These are phyloP conservation scores for Monosporozyma siamensis DNA, from an alignment of 805 yeast genomes.

Conservation along the genomic window DNA sequence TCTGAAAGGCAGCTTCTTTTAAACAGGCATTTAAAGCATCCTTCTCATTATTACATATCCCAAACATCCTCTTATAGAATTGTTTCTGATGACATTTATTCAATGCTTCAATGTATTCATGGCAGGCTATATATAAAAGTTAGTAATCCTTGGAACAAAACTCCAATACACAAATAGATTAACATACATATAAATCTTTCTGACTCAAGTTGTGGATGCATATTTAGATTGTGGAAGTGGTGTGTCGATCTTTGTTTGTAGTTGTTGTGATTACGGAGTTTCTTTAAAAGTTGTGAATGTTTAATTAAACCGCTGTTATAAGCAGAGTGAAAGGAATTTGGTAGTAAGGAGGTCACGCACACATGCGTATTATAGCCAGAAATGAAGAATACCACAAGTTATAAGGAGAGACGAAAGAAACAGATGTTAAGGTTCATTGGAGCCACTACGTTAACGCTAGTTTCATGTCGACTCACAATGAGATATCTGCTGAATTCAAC, in stretches of 20 bases:
- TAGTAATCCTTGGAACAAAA: constrained; percentile 5
- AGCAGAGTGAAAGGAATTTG: constrained; percentile 56
- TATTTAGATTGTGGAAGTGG: constrained; percentile 9
- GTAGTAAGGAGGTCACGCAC: too few relatives aligned
- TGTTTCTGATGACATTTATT: constrained; percentile 79
- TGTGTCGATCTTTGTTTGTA: background rate
- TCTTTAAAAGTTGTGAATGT: background rate
- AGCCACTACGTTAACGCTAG: constrained; percentile 60
- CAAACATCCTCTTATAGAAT: constrained; percentile 61
- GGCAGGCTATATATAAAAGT: constrained; percentile 44
- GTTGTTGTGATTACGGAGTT: background rate
- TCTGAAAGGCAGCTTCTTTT: constrained; percentile 61
- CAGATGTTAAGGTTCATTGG: constrained; percentile 71
- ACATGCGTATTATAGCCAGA: too few relatives aligned
- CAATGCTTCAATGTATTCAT: constrained; percentile 72
- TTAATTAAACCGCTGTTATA: too few relatives aligned
- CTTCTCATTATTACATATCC: constrained; percentile 77
- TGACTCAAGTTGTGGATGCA: constrained; percentile 49
- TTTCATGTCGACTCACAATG: constrained; percentile 65
- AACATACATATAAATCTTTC: constrained; percentile 38
- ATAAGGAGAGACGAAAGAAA: constrained; percentile 51
- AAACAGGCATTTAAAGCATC: constrained; percentile 72
- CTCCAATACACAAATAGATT: too few relatives aligned
- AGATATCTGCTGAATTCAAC: constrained; percentile 64
- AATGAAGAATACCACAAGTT: too few relatives aligned